Conservation (phyloP, 192 early-diverging fungal genomes). For the Entomortierella chlamydospora region DNA sequence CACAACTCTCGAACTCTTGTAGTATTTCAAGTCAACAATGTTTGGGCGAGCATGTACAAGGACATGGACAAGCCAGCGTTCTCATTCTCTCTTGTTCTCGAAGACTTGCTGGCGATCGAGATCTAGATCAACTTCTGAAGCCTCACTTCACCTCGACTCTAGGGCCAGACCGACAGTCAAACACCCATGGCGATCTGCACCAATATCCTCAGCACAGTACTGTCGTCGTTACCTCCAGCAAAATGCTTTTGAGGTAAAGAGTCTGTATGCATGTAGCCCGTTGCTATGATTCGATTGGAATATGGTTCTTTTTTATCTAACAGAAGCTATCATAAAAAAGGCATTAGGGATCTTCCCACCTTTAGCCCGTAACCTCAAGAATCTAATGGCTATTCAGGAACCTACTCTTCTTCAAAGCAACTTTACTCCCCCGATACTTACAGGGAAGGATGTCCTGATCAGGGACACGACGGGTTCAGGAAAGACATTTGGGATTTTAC, state of each 20-base stretch:
- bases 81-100: neutral
- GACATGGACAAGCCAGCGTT: constrained; percentile 10
- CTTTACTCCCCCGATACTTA: constrained; percentile 58
- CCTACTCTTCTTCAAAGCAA: constrained; percentile 60
- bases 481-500: constrained; percentile 65
- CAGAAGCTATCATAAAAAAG: constrained; percentile 19
- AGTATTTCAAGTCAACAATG: too few species aligned
- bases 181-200: neutral
- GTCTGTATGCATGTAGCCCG: neutral
- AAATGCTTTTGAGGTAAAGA: constrained; percentile 36
- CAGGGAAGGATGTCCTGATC: constrained; percentile 59
- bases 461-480: constrained; percentile 67
- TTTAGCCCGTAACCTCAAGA: constrained; percentile 30
- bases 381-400: constrained; percentile 5
- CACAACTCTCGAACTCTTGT: neutral
- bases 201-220: neutral
- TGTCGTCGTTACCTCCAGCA: constrained; percentile 16
- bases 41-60: constrained; percentile 21
- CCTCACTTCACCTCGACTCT: neutral
- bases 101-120: neutral
- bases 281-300: neutral
- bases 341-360: constrained; percentile 42
- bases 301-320: neutral
- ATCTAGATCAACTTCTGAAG: neutral
- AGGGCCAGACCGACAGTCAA: neutral